Conservation (phyloP, 2,329 filamentous ascomycete species). For the Colletotrichum sp. region DNA sequence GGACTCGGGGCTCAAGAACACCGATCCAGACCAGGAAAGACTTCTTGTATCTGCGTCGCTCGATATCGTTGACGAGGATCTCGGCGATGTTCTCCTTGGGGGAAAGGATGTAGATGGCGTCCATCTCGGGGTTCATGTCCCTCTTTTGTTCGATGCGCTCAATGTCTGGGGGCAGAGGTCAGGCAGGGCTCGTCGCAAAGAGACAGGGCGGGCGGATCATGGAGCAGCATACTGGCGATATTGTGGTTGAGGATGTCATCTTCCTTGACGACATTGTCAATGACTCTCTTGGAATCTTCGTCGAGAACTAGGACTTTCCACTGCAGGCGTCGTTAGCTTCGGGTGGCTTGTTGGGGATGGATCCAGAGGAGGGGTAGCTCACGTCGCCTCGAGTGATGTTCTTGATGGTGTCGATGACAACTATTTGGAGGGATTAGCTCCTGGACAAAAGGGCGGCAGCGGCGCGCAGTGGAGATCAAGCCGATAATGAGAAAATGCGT, state of each 20-base stretch:
- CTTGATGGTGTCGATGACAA: constrained; percentile 76
- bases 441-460: neutral
- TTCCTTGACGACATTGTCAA: constrained; percentile 91
- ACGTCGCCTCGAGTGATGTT: constrained; percentile 83
- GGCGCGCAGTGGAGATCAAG: neutral
- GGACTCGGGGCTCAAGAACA: constrained; percentile 72
- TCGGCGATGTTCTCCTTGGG: constrained; percentile 89
- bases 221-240: constrained; percentile 79
- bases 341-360: neutral
- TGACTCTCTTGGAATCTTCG: constrained; percentile 79
- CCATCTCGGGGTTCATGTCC: constrained; percentile 85
- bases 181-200: constrained; percentile 9
- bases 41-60: constrained; percentile 80
- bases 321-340: constrained; percentile 47
- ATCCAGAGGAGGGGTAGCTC: constrained; percentile 36
- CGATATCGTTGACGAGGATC: constrained; percentile 91
- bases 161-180: constrained; percentile 69
- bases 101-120: constrained; percentile 91
- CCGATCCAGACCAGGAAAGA: constrained; percentile 85
- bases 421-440: constrained; percentile 43
- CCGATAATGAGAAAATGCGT: constrained; percentile 32
- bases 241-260: constrained; percentile 98
- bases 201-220: neutral
- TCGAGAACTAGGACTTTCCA: constrained; percentile 98
- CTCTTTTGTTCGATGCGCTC: constrained; percentile 90